phyloP scores from a whole-genome alignment of 2,329 filamentous ascomycete genomes.

The Fusarium solani-melongenae region DNA sequence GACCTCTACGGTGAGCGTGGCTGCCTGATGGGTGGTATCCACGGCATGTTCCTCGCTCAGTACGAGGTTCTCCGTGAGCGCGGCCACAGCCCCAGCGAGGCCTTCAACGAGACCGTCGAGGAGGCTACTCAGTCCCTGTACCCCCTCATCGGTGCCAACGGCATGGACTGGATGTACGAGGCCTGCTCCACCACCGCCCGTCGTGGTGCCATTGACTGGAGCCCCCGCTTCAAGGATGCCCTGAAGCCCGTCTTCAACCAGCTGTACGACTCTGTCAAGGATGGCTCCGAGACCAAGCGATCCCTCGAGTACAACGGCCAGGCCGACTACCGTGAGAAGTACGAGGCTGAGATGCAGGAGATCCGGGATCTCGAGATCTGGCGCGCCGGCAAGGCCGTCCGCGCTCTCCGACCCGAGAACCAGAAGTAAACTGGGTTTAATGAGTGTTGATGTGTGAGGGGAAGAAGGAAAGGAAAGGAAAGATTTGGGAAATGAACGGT shows the following conservation, averaged over 20 bases:
- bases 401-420: constrained; percentile 88
- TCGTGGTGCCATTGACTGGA: constrained; percentile 99
- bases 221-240: constrained; percentile 94
- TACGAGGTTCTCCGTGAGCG: constrained; percentile 99
- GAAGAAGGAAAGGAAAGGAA: constrained; percentile 11
- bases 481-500: constrained; percentile 33
- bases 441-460: constrained; percentile 25
- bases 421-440: constrained; percentile 68
- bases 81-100: constrained; percentile 96
- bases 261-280: constrained; percentile 92
- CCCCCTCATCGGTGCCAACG: constrained; percentile 95
- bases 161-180: constrained; percentile 99
- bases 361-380: constrained; percentile 99
- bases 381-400: constrained; percentile 97
- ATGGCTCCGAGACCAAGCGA: constrained; percentile 94
- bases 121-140: constrained; percentile 98
- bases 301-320: constrained; percentile 98
- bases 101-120: constrained; percentile 99
- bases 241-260: constrained; percentile 99
- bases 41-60: constrained; percentile 99
- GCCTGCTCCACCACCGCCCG: constrained; percentile 99
- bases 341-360: constrained; percentile 98
- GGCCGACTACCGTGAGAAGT: constrained; percentile 95
- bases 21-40: constrained; percentile 99
- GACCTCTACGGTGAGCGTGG: constrained; percentile 99